Evolutionary conservation across 257 asterid genomes (phyloP).

Genomic region (Plantago ovata): DNA sequence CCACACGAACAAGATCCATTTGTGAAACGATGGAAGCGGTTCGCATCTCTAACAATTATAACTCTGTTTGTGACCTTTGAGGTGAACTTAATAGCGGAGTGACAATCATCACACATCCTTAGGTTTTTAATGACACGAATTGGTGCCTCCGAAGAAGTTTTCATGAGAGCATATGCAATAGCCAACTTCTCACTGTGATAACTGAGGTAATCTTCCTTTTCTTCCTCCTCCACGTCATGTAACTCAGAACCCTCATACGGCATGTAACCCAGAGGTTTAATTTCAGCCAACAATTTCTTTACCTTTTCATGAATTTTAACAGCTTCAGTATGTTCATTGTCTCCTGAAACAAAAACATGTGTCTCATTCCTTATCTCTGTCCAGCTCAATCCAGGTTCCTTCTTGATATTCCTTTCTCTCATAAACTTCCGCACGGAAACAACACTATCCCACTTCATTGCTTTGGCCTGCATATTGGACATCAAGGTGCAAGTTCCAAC

Average conservation of each 20-base stretch:
- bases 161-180: slow-evolving; percentile 76
- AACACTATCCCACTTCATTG: slow-evolving; percentile 74
- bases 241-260: slow-evolving; percentile 52
- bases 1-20: slow-evolving; percentile 69
- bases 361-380: slow-evolving; percentile 62
- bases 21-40: slow-evolving; percentile 61
- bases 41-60: slow-evolving; percentile 66
- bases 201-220: slow-evolving; percentile 57
- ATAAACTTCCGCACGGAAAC: slow-evolving; percentile 47
- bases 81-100: slow-evolving; percentile 61
- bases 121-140: slow-evolving; percentile 69
- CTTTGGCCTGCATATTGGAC: slow-evolving; percentile 79
- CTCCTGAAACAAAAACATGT: slow-evolving; percentile 64
- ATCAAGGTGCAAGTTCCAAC: slow-evolving; percentile 61
- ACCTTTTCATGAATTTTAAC: slow-evolving; percentile 52
- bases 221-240: slow-evolving; percentile 84
- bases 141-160: slow-evolving; percentile 61
- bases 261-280: slow-evolving; percentile 57
- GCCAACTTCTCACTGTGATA: slow-evolving; percentile 91
- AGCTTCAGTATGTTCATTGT: slow-evolving; percentile 48
- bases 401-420: slow-evolving; percentile 61
- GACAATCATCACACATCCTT: slow-evolving; percentile 88
- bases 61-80: slow-evolving; percentile 53
- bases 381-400: slow-evolving; percentile 98
- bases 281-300: slow-evolving; percentile 47